phyloP scores from a whole-genome alignment of 257 asterid species.

The Linderniella brevidens region DNA sequence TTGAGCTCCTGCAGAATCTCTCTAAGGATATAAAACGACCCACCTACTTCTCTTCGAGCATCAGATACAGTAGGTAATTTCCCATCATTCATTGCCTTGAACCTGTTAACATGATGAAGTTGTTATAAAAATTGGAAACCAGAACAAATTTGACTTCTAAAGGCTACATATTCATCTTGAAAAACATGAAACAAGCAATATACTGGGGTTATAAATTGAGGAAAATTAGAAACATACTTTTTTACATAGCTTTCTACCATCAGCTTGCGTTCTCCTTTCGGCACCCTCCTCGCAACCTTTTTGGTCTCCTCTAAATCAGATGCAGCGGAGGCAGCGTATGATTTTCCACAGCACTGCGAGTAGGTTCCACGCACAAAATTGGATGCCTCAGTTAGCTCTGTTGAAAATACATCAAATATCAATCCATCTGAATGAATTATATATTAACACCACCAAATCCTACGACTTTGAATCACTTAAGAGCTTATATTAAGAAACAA shows the following conservation, averaged over 20 bases:
- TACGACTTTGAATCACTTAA: no score
- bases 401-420: no score
- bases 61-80: conserved; percentile 41
- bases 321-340: conserved; percentile 25
- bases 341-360: conserved; percentile 17
- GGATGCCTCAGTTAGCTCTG: conserved; percentile 20
- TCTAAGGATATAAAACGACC: conserved; percentile 35
- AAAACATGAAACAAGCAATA: conserved; percentile 1
- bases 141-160: no score
- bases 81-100: conserved; percentile 57
- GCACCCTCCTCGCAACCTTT: conserved; percentile 23
- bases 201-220: conserved; percentile 5
- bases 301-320: conserved; percentile 16
- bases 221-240: conserved; percentile 27
- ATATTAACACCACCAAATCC: no score
- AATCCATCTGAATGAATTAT: no score
- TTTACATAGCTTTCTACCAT: conserved; percentile 42
- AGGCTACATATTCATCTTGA: no score
- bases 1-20: conserved; percentile 43
- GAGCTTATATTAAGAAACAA: no score
- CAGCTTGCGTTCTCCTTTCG: conserved; percentile 36
- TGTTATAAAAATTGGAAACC: background rate
- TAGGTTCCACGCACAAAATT: conserved; percentile 13
- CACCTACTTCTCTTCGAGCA: conserved; percentile 40
- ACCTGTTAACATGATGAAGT: conserved; percentile 24